Evolutionary conservation across 805 yeast genomes (phyloP).

Genomic region (Candida qinlingensis): DNA sequence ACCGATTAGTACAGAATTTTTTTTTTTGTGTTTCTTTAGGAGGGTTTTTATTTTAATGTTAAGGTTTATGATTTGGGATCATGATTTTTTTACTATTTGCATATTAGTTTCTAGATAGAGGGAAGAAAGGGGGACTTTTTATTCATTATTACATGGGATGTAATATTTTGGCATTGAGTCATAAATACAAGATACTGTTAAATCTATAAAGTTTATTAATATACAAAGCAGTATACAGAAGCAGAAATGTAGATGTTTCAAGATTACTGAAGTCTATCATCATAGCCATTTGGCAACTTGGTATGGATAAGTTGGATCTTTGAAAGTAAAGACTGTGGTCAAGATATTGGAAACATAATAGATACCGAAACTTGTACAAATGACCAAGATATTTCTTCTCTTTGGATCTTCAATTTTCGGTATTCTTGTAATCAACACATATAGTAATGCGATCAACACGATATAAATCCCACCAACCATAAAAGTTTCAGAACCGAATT

Average conservation of each 20-base stretch:
- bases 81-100: no score
- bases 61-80: no score
- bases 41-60: no score
- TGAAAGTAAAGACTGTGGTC: slow-evolving; percentile 15
- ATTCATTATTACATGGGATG: no score
- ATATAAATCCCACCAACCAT: slow-evolving; percentile 48
- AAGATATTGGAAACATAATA: slow-evolving; percentile 18
- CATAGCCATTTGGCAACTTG: slow-evolving; percentile 18
- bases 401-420: slow-evolving; percentile 18
- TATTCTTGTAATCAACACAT: slow-evolving; percentile 36
- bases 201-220: neutral
- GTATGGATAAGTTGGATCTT: slow-evolving; percentile 19
- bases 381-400: slow-evolving; percentile 5
- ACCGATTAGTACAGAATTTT: slow-evolving; percentile 9
- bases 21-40: no score
- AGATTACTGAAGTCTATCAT: neutral
- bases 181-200: no score
- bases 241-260: neutral
- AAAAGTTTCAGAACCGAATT: slow-evolving; percentile 64
- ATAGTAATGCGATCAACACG: slow-evolving; percentile 36
- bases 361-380: slow-evolving; percentile 11
- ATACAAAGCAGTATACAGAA: neutral
- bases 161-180: no score
- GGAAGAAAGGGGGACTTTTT: no score
- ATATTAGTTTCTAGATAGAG: no score